Evolutionary conservation across 2,329 filamentous ascomycete genomes (phyloP).

Genomic region (Cercospora nicotianae): DNA sequence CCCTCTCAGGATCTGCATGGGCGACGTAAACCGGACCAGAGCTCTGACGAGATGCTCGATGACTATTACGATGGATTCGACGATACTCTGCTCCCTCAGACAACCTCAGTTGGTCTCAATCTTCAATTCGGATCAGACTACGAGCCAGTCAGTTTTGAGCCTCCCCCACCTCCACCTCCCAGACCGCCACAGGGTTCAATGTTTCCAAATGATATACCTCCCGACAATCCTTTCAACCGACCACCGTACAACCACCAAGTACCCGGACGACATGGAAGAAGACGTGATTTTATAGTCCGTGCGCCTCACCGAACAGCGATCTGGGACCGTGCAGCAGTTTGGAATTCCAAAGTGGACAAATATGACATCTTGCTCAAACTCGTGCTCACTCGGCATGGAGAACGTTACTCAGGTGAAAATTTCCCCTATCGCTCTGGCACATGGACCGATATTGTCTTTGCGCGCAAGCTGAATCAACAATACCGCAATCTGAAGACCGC

Average conservation of each 20-base stretch:
- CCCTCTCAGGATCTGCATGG: not conserved
- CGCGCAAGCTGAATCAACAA: conserved; percentile 12
- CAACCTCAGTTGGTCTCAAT: not conserved
- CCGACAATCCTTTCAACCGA: not conserved
- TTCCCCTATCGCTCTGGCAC: conserved; percentile 9
- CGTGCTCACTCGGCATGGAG: conserved; percentile 23
- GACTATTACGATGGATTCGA: conserved; percentile 13
- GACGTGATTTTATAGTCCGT: conserved; percentile 1
- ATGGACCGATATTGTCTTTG: conserved; percentile 23
- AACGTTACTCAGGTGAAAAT: conserved; percentile 18
- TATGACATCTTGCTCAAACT: conserved; percentile 19
- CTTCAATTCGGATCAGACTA: not conserved
- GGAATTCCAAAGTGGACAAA: not conserved
- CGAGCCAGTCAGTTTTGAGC: not conserved
- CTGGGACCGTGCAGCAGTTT: conserved; percentile 22
- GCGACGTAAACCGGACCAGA: conserved; percentile 1
- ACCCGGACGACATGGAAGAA: not conserved
- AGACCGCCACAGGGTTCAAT: not conserved
- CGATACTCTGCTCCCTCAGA: not conserved
- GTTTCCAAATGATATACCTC: not conserved
- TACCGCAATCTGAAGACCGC: conserved; percentile 23
- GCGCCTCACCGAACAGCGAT: conserved; percentile 18
- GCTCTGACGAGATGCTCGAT: conserved; percentile 12
- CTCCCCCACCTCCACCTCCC: conserved; percentile 4
- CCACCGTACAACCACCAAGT: not conserved